Conservation (phyloP, 78 protist species). For the Diacronema lutheri region DNA sequence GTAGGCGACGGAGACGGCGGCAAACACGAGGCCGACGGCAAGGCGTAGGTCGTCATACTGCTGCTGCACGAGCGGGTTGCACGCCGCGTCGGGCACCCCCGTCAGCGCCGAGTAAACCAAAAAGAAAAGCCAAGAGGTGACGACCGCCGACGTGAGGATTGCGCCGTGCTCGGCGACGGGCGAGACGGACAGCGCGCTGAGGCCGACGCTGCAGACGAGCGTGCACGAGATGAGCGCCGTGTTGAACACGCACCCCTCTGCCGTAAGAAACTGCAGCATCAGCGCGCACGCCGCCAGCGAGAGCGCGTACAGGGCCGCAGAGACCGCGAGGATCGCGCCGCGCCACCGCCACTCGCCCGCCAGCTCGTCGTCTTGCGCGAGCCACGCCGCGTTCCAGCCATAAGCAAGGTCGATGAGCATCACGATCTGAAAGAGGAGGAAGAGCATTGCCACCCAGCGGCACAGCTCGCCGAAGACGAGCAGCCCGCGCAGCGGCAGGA, state of each 20-base stretch:
- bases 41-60: too few relatives aligned
- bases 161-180: neutral
- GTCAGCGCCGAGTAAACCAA: too few relatives aligned
- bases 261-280: neutral
- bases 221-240: neutral
- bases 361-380: neutral
- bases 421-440: constrained; percentile 40
- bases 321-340: neutral
- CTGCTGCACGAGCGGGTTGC: too few relatives aligned
- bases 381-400: constrained; percentile 45
- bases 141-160: neutral
- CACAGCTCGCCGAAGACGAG: neutral
- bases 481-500: too few relatives aligned
- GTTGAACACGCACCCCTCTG: neutral
- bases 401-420: constrained; percentile 49
- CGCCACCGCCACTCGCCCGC: neutral
- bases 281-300: neutral
- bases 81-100: too few relatives aligned
- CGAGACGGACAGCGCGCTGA: neutral
- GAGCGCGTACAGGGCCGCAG: neutral
- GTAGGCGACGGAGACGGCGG: neutral
- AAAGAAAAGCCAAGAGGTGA: too few relatives aligned
- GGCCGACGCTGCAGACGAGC: neutral
- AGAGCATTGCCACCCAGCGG: constrained; percentile 21
- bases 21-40: too few relatives aligned